These are phyloP conservation scores for Penicillium waksmanii DNA, from an alignment of 495 filamentous ascomycete species.

Conservation along the genomic window DNA sequence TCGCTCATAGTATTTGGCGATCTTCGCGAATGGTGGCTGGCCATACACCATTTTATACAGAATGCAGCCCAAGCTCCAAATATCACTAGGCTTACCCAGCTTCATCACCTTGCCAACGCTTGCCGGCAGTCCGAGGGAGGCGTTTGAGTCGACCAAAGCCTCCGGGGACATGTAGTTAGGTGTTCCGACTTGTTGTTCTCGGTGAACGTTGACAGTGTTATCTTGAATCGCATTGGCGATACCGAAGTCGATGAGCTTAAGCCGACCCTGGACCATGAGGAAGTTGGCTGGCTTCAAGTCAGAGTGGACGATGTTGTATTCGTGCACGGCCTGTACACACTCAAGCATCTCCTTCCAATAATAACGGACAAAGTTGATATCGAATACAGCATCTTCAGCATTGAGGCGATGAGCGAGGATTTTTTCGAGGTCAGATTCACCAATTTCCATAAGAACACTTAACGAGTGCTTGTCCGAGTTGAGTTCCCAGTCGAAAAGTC, in stretches of 20 bases:
- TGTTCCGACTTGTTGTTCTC: slow-evolving; percentile 91
- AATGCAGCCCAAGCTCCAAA: slow-evolving; percentile 96
- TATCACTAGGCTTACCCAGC: slow-evolving; percentile 90
- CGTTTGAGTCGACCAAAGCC: slow-evolving; percentile 85
- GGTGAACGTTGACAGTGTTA: slow-evolving; percentile 95
- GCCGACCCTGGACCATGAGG: slow-evolving; percentile 77
- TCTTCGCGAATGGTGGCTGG: slow-evolving; percentile 88
- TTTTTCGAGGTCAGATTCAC: slow-evolving; percentile 91
- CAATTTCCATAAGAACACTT: slow-evolving; percentile 95
- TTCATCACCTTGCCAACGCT: slow-evolving; percentile 82
- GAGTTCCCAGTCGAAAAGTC: slow-evolving; percentile 88
- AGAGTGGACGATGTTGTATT: slow-evolving; percentile 88
- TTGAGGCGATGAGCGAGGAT: slow-evolving; percentile 76
- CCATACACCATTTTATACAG: slow-evolving; percentile 98
- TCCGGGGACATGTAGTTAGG: slow-evolving; percentile 99
- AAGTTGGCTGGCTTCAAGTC: slow-evolving; percentile 97
- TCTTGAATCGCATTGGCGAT: slow-evolving; percentile 98
- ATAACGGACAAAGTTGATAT: slow-evolving; percentile 88
- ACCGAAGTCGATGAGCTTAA: slow-evolving; percentile 94
- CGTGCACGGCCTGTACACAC: slow-evolving; percentile 87
- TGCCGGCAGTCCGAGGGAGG: slow-evolving; percentile 56
- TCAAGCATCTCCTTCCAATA: slow-evolving; percentile 99
- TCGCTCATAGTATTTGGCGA: slow-evolving; percentile 74
- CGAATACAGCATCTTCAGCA: slow-evolving; percentile 74
- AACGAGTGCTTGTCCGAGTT: slow-evolving; percentile 86